Base-by-base conservation (phyloP, 106 monocot species). In the Acorus calamus region DNA sequence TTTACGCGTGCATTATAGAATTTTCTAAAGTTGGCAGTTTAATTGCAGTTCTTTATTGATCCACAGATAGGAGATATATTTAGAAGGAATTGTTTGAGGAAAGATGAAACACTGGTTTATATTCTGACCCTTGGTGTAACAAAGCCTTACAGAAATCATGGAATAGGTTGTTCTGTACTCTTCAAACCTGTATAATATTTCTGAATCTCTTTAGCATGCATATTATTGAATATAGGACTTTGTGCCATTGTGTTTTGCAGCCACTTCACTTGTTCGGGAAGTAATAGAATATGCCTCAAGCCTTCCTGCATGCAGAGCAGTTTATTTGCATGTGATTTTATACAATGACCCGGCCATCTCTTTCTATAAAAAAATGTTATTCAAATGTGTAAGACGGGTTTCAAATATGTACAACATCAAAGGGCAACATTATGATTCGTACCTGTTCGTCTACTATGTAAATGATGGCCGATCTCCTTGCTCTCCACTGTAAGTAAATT, bases 101-200 rank as follows among this genome's bases (percentile, higher is more conserved):
- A 67, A 71, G 88, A 92, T 63, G 72, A 80, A 50, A 85, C 70
- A 58, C 70, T 98, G 50, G 80, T 98, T 50, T 98, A 98, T 76
- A 98, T 98, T 10, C 68, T 98, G 65, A 98, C 98, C 11, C 98
- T 98, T 68, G 98, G 98, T 69, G 98, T 98, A 13, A 80, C 79
- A 8, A 83, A 88, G 53, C 58, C 60, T 60, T 98, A 92, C 59
- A 79, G 92, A 54, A 80, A 88, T 71, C 88, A 83, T 72, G 92
- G 98, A 52, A 88, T 92, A 81, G 98, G 98, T 98, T 64, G 11
- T n/a, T 66, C 41, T 55, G 42, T 61, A 71, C 47, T 66, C 42
- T 47, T 28, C n/a, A 28, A 28, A 28, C 28, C 28, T 28, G 28
- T 0, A 28, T 28, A 28, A 42, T 48, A 63, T 4, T 69, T 50